Evolutionary conservation across 176 grass and related monocot species (phyloP).

Genomic region (Cenchrus fungigraminus): DNA sequence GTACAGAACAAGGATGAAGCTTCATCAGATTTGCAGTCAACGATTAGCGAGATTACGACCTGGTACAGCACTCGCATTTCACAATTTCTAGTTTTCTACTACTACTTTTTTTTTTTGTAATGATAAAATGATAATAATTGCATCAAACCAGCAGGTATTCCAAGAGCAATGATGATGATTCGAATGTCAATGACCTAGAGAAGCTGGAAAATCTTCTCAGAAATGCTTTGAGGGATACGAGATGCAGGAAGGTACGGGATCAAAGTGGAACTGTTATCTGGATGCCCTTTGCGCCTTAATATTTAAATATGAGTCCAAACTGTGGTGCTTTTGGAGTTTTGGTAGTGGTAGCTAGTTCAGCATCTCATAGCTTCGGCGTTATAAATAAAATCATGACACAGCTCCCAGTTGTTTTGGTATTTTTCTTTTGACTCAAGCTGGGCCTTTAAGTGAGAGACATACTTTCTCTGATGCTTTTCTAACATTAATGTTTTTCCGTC

Average conservation of each 20-base stretch:
- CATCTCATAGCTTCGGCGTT: background rate
- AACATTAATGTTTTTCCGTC: background rate
- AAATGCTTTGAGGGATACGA: background rate
- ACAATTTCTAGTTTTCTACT: too few relatives aligned
- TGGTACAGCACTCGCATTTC: background rate
- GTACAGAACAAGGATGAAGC: constrained; percentile 6
- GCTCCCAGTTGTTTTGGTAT: background rate
- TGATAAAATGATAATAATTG: background rate
- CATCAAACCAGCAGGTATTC: constrained; percentile 4
- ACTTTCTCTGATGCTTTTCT: background rate
- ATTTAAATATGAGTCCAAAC: background rate
- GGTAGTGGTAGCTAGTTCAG: background rate
- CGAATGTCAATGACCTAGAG: background rate
- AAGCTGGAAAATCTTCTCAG: constrained; percentile 18
- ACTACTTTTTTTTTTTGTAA: background rate
- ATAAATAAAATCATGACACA: background rate
- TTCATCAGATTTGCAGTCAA: constrained; percentile 9
- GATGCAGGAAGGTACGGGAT: background rate
- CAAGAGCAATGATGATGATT: background rate
- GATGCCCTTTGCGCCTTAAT: background rate
- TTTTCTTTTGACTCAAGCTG: background rate
- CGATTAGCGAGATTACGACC: background rate
- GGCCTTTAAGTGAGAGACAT: background rate
- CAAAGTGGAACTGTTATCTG: background rate
- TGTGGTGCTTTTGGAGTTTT: background rate